Evolutionary conservation across 306 rosid genomes (phyloP), one percentile per base, ranked within the genome.

Genomic region (Vigna reflexopilosa): DNA sequence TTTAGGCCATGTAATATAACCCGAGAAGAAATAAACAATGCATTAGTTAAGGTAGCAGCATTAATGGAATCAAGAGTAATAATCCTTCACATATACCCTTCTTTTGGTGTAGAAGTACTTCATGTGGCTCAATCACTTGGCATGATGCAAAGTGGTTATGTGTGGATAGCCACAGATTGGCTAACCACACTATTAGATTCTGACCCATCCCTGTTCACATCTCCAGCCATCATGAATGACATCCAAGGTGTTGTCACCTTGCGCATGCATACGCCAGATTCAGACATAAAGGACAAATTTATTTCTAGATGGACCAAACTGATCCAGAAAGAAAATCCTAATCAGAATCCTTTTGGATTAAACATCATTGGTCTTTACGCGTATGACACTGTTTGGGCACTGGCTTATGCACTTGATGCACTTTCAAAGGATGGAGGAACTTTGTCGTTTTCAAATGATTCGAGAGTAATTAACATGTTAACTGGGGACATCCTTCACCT

Each of bases 151-250:
- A 75, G 80, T 32, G 94, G 98, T 14, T 90, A 85, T 81, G 98
- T 90, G 10, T 93, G 98, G 98, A 88, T 93, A 59, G 89, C 92
- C 42, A 86, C 94, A 38, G 80, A 79, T 80, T 93, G 94, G 93
- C 93, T 93, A 26, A 52, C 96, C 4, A 83, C 88, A 16, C 2
- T 61, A 5, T 64, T 89, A 30, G 98, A 93, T 75, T 84, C 89
- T 5, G 32, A 80, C 65, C 90, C 70, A 67, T 84, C 66, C 28
- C 2, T 22, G 30, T 32, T 38, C 28, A 4, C 90, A 10, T 7
- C 90, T 51, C 4, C 81, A 55, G 72, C 22, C 22, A 80, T 77
- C 22, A 80, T 77, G 87, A 88, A 88, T 75, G 34, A 76, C 55
- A 82, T 93, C 58, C 90, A 89, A 78, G 97, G 96, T 47, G 85